Base-by-base conservation (phyloP, 768 basidiomycete genomes). In the Kwoniella mangroviensis region DNA sequence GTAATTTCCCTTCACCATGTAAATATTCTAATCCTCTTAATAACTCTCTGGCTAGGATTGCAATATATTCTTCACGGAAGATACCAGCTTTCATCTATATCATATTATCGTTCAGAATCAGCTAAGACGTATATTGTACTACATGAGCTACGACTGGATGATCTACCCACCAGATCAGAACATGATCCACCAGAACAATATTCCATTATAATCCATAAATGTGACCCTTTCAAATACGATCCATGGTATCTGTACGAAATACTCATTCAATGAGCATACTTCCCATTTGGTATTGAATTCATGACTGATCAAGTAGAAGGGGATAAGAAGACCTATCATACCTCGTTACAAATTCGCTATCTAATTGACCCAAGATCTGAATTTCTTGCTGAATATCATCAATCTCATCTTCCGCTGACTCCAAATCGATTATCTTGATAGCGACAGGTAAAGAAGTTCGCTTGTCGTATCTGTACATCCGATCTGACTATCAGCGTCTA, bases 321-420 rank as follows among this genome's bases (percentile, higher is more conserved):
- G 24, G 52, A 12, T 17, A 1, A 63, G 34, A 28, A 10, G 41
- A 52, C 19, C 4, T 1, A 71, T 87, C 90, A 81, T 76, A 94
- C 92, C 93, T 96, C 74, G 96, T 98, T 66, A 98, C 96, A 85
- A 92, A 91, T 28, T 92, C 90, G 26, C 94, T 98, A 84, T 98
- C 96, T 74, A 99, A 84, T 81, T 98, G 95, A 7, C 93, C 94
- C 15, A 99, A 88, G 72, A 99, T 98, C 84, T 97, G 93, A 66
- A 99, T 98, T 84, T 99, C 97, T 83, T 97, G 93, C 78, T 98
- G 81, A 69, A 99, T 98, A 85, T 98, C 97, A 83, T 98, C 97
- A 80, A 98, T 98, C 86, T 99, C 97, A 81, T 99, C 97, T 84
- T 98, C 97, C 62, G 97, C 97, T 80, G 92, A 94, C 84, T 99